Conservation (phyloP, 225 moss, liverwort and hornwort species). For the Bryoerythrophyllum caledonicum region DNA sequence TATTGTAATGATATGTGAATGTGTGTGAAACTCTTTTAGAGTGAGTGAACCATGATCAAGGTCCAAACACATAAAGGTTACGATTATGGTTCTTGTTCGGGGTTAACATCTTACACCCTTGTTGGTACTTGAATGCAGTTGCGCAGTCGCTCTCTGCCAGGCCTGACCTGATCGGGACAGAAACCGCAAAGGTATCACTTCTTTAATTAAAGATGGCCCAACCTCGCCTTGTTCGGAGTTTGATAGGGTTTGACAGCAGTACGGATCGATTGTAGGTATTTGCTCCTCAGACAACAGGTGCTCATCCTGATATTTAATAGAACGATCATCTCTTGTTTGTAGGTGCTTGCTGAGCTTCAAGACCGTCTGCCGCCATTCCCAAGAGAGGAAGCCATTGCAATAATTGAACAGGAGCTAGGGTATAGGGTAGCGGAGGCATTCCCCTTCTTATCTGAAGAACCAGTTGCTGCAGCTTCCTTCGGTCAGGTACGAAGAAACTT, state of each 20-base stretch:
- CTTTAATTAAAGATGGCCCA: background rate
- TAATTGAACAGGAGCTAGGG: slow-evolving; percentile 82
- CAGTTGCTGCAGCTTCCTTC: slow-evolving; percentile 95
- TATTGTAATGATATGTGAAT: slow-evolving; percentile 17
- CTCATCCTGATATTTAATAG: background rate
- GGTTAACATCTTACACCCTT: slow-evolving; percentile 15
- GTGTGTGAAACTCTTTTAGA: background rate
- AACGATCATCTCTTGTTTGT: slow-evolving; percentile 18
- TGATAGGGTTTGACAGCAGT: slow-evolving; percentile 5
- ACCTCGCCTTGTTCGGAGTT: background rate
- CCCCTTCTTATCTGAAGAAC: slow-evolving; percentile 66
- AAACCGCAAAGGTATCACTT: slow-evolving; percentile 77
- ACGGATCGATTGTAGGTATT: background rate
- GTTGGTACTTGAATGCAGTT: slow-evolving; percentile 57
- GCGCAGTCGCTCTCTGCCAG: slow-evolving; percentile 95
- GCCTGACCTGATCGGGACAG: slow-evolving; percentile 88
- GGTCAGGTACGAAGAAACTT: slow-evolving; percentile 68
- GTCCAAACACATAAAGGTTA: background rate
- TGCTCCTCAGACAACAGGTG: background rate
- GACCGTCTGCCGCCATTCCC: slow-evolving; percentile 92
- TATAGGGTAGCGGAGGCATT: slow-evolving; percentile 54
- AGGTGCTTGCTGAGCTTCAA: slow-evolving; percentile 93
- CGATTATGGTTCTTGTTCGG: slow-evolving; percentile 5
- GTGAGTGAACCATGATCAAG: background rate
- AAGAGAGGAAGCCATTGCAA: slow-evolving; percentile 67